Conservation (phyloP, 2,329 filamentous ascomycete species). For the Amesomyces nigricolor region DNA sequence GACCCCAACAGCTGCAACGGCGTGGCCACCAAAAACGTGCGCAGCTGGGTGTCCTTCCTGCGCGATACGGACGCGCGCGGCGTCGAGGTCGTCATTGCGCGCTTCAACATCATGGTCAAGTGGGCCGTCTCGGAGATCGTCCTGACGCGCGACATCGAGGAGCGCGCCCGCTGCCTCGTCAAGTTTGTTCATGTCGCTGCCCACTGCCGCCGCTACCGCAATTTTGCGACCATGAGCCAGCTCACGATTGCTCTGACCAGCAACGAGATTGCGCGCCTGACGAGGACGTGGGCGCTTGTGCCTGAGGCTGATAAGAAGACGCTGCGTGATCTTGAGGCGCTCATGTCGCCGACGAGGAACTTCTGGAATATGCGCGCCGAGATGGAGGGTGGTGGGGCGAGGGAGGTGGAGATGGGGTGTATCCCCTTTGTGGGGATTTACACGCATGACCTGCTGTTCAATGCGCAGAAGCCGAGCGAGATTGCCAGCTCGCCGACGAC, state of each 20-base stretch:
- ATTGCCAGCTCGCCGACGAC: conserved; percentile 62
- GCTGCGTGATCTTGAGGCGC: conserved; percentile 61
- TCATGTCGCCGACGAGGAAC: conserved; percentile 72
- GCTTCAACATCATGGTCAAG: conserved; percentile 84
- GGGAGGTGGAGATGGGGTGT: conserved; percentile 58
- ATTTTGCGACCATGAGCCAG: conserved; percentile 80
- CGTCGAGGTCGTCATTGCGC: conserved; percentile 76
- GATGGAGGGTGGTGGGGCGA: conserved; percentile 62
- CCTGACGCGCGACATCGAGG: conserved; percentile 64
- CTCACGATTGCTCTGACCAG: conserved; percentile 72
- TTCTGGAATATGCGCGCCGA: conserved; percentile 71
- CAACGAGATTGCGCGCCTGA: conserved; percentile 62
- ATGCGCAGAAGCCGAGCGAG: conserved; percentile 70
- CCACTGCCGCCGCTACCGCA: conserved; percentile 69
- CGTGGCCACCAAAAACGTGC: conserved; percentile 39
- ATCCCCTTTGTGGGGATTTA: conserved; percentile 82
- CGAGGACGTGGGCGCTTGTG: conserved; percentile 66
- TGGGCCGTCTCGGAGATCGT: conserved; percentile 78
- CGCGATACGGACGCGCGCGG: conserved; percentile 66
- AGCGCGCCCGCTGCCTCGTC: conserved; percentile 69
- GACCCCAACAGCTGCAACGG: conserved; percentile 41
- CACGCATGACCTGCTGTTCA: conserved; percentile 77
- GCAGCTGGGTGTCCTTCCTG: conserved; percentile 78
- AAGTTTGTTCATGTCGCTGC: conserved; percentile 78
- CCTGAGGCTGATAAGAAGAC: conserved; percentile 59